Evolutionary conservation across 164 flowering plant genomes (phyloP).

Genomic region (Aristolochia fimbriata): DNA sequence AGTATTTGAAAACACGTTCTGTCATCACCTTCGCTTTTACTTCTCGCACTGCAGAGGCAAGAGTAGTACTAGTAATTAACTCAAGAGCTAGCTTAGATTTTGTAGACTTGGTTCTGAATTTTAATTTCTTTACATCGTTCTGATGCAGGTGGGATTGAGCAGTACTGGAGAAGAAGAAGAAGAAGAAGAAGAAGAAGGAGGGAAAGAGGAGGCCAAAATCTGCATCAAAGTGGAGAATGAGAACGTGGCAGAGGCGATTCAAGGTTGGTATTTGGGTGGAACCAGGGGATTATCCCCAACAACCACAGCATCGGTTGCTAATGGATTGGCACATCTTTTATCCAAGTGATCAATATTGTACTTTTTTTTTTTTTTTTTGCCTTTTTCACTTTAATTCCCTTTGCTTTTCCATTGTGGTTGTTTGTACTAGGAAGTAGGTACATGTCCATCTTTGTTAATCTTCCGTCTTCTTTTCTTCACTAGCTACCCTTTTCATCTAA

Average conservation of each 20-base stretch:
- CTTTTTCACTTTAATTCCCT: too few species aligned
- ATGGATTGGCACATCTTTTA: conserved; percentile 36
- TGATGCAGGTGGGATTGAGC: conserved; percentile 41
- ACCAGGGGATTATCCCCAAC: conserved; percentile 64
- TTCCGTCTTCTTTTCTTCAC: too few species aligned
- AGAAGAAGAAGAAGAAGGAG: conserved; percentile 80
- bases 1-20: conserved; percentile 63
- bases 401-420: background rate
- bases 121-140: background rate
- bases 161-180: conserved; percentile 42
- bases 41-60: conserved; percentile 51
- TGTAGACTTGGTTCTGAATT: background rate
- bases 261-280: conserved; percentile 93
- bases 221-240: conserved; percentile 66
- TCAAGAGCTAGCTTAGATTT: too few species aligned
- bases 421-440: too few species aligned
- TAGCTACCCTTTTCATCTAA: too few species aligned
- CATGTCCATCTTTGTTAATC: too few species aligned
- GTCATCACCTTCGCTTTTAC: conserved; percentile 51
- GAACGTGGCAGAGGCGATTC: conserved; percentile 71
- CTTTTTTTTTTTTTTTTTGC: background rate
- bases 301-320: conserved; percentile 55
- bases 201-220: conserved; percentile 60
- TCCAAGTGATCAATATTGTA: conserved; percentile 20
- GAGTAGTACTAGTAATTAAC: too few species aligned